A percentile compares a stretch with the other conserved stretches of the same genome.
phyloP scores from a whole-genome alignment of 257 asterid genomes.

The Solanum lycopersicoides region DNA sequence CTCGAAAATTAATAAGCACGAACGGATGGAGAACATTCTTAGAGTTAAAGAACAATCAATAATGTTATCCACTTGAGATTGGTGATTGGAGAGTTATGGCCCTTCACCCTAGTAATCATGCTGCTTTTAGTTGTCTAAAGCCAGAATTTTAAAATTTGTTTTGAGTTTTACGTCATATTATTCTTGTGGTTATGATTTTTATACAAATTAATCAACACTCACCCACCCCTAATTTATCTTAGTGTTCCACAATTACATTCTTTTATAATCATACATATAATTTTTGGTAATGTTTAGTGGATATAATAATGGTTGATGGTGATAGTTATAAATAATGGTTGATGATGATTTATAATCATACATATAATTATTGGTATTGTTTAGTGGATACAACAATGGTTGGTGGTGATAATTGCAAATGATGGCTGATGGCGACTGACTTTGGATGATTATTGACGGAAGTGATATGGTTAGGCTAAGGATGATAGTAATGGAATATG shows the following conservation, averaged over 20 bases:
- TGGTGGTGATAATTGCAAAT: background rate
- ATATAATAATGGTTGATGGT: background rate
- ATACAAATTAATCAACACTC: background rate
- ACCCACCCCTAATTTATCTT: background rate
- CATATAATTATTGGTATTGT: background rate
- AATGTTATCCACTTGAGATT: background rate
- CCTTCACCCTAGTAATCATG: background rate
- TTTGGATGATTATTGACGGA: background rate
- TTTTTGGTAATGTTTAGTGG: background rate
- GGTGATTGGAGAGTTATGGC: background rate
- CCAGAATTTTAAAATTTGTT: background rate
- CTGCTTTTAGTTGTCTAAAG: background rate
- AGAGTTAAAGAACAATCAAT: background rate
- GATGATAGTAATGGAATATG: background rate
- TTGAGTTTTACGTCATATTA: background rate
- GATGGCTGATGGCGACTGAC: background rate
- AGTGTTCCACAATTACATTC: background rate
- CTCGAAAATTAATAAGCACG: background rate
- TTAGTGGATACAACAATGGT: background rate
- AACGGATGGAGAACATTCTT: background rate
- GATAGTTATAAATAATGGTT: background rate
- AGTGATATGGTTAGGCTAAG: too few species aligned
- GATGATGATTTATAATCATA: background rate
- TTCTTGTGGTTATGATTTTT: background rate
- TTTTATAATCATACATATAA: background rate